These are phyloP conservation scores for Linnemannia schmuckeri DNA, from an alignment of 192 early-diverging fungal genomes.

Conservation along the genomic window DNA sequence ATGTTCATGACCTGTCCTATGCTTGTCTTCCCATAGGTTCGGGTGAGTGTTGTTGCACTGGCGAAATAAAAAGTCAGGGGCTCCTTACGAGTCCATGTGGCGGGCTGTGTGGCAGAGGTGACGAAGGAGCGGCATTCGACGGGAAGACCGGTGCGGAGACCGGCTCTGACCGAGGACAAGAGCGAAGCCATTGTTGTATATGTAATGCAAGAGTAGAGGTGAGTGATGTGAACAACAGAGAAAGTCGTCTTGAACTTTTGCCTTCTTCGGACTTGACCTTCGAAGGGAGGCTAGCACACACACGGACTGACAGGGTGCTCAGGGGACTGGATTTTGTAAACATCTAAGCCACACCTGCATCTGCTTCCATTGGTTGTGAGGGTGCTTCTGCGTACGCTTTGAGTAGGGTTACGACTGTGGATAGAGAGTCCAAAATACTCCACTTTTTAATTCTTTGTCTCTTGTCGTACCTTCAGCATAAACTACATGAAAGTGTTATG, in stretches of 20 bases:
- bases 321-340: conserved; percentile 13
- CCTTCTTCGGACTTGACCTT: not conserved
- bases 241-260: not conserved
- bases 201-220: not conserved
- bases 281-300: not conserved
- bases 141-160: conserved; percentile 33
- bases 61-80: not conserved
- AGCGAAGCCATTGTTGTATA: conserved; percentile 43
- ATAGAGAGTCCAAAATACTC: too few relatives aligned
- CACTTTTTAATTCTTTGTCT: too few relatives aligned
- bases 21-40: not conserved
- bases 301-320: too few relatives aligned
- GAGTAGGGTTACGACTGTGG: too few relatives aligned
- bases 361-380: too few relatives aligned
- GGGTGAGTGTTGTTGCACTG: not conserved
- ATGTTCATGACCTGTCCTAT: not conserved
- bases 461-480: too few relatives aligned
- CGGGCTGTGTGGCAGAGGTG: conserved; percentile 45
- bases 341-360: conserved; percentile 12
- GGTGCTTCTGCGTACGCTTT: too few relatives aligned
- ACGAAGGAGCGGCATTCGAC: conserved; percentile 43
- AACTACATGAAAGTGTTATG: too few relatives aligned
- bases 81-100: conserved; percentile 52
- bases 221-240: not conserved
- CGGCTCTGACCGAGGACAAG: conserved; percentile 42